Evolutionary conservation across 2,329 filamentous ascomycete species (phyloP).

Genomic region (Chalaropsis ovoidea): DNA sequence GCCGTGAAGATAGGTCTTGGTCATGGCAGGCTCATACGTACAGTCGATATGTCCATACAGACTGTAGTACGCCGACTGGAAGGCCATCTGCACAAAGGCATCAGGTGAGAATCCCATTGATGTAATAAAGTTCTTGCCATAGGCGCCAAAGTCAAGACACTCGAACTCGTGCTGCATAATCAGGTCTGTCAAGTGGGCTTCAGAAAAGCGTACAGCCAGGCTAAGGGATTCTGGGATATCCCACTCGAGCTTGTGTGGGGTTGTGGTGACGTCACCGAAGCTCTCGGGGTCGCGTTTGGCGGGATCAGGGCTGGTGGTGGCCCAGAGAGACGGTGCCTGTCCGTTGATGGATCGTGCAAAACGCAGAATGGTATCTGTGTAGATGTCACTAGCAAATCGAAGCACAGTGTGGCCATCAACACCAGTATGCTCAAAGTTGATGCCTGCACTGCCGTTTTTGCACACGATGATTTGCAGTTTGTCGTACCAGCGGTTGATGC

Average conservation of each 20-base stretch:
- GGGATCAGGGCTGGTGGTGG: conserved; percentile 80
- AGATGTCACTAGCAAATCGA: conserved; percentile 89
- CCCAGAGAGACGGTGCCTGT: conserved; percentile 82
- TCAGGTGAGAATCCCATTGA: conserved; percentile 95
- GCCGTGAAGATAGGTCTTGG: conserved; percentile 84
- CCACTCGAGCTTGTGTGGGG: conserved; percentile 94
- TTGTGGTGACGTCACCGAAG: conserved; percentile 88
- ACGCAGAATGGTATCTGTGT: conserved; percentile 92
- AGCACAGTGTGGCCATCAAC: conserved; percentile 96
- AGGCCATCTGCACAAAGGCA: conserved; percentile 97
- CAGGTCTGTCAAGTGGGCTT: conserved; percentile 84
- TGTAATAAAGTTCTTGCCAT: conserved; percentile 96
- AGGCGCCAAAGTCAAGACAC: conserved; percentile 76
- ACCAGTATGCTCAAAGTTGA: conserved; percentile 98
- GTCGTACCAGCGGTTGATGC: conserved; percentile 98
- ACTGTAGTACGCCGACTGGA: conserved; percentile 95
- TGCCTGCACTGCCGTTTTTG: conserved; percentile 94
- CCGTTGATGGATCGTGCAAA: conserved; percentile 87
- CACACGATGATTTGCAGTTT: conserved; percentile 98
- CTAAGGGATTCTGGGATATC: conserved; percentile 88
- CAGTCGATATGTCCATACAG: conserved; percentile 89
- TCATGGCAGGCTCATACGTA: conserved; percentile 98
- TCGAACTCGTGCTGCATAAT: conserved; percentile 96
- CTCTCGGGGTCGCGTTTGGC: conserved; percentile 82
- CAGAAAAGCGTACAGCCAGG: conserved; percentile 86